Percentiles rank a stretch among this genome's conserved stretches.
These are phyloP conservation scores for Lepidium campestre DNA, from an alignment of 441 rosid genomes.

Conservation along the genomic window DNA sequence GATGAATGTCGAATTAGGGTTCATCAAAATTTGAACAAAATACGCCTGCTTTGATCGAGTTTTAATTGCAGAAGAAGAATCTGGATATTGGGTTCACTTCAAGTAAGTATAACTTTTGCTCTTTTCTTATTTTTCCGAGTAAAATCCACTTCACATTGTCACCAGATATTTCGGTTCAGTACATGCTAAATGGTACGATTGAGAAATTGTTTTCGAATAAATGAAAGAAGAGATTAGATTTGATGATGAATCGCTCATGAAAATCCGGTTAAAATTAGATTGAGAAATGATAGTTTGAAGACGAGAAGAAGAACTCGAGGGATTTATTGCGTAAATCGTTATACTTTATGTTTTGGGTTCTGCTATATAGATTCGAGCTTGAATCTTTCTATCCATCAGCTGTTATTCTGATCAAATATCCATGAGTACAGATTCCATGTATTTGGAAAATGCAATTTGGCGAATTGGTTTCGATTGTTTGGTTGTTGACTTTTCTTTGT, in stretches of 20 bases:
- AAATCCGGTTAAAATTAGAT: background rate
- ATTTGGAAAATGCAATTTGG: background rate
- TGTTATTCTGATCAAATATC: too few relatives aligned
- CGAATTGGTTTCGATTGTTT: background rate
- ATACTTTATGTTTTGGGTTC: background rate
- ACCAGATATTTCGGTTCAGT: background rate
- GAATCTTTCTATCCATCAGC: background rate
- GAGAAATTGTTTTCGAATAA: background rate
- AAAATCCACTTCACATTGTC: background rate
- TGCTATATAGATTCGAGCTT: background rate
- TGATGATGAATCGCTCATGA: background rate
- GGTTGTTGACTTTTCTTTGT: background rate
- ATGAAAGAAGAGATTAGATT: background rate
- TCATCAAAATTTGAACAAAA: background rate
- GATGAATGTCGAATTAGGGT: constrained; percentile 2
- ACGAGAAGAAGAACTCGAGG: background rate
- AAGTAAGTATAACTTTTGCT: background rate
- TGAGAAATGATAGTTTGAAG: background rate
- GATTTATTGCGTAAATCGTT: background rate
- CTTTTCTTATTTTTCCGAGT: background rate
- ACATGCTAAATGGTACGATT: background rate
- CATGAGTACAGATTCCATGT: too few relatives aligned
- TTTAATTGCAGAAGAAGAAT: background rate
- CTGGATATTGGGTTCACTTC: background rate
- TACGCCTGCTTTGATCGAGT: background rate